phyloP scores from a whole-genome alignment of 164 flowering plant genomes.

The Buxus sempervirens region DNA sequence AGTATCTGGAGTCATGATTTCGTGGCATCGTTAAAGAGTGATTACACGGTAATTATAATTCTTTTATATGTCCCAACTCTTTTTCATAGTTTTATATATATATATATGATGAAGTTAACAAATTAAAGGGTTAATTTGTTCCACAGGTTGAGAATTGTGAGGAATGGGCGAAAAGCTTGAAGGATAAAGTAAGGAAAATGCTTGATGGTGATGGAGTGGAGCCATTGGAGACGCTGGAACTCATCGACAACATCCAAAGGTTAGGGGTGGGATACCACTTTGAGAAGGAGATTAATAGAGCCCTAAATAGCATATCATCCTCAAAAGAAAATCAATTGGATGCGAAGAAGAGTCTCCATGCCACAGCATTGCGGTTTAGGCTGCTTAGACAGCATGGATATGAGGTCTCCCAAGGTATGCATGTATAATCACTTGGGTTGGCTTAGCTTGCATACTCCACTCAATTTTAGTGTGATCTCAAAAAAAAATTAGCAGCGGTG shows the following conservation, averaged over 20 bases:
- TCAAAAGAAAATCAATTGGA: background rate
- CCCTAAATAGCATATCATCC: background rate
- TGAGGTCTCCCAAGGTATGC: slow-evolving; percentile 6
- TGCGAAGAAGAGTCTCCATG: background rate
- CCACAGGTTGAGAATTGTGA: background rate
- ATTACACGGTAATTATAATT: background rate
- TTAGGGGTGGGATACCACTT: slow-evolving; percentile 9
- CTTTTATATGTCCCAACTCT: background rate
- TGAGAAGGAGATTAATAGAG: slow-evolving; percentile 3
- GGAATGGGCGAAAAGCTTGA: background rate
- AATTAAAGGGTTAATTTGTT: background rate
- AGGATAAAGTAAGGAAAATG: background rate
- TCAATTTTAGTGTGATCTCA: no score
- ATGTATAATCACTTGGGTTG: no score
- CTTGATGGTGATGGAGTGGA: background rate
- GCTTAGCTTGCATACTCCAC: no score
- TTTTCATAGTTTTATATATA: background rate
- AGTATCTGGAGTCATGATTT: background rate
- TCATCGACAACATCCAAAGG: slow-evolving; percentile 6
- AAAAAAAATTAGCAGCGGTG: no score
- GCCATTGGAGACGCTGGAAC: background rate
- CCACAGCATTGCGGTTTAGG: slow-evolving; percentile 6
- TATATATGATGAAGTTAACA: background rate
- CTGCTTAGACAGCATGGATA: slow-evolving; percentile 15
- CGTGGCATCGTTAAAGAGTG: background rate